Evolutionary conservation across 2,329 filamentous ascomycete genomes (phyloP), one percentile per base, ranked within the genome.

Genomic region (Diaporthe sp.): DNA sequence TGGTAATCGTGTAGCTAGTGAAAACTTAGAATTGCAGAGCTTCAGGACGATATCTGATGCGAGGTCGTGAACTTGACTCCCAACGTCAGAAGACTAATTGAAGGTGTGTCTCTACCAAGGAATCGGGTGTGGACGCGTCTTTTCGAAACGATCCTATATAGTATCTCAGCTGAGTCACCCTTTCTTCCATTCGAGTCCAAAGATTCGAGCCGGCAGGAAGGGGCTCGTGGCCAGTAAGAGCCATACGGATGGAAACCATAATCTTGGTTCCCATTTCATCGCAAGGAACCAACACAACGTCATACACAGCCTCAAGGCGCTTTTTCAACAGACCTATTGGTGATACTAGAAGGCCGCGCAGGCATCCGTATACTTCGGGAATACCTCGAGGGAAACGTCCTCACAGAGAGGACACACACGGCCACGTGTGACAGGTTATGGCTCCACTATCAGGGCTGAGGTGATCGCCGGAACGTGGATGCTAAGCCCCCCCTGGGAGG

Each of bases 391-490:
- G 34, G 10, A n/a, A 12, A 10, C 9, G 10, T 20, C 49, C 13
- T 31, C 15, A 1, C 15, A 28, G 22, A 37, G 31, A 55, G 8
- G 39, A 28, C 3, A 6, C 65, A 42, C 34, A 28, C 13, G 31
- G 47, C 31, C 9, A 20, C 25, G 31, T 53, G 47, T 55, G 47
- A 42, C 49, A 39, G 34, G n/a, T 22, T 13, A 51, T 12, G 65
- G 34, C 49, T 70, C 65, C 65, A 55, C 65, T 28, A 70, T 70
- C 65, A 70, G 65, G 65, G 65, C 65, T 70, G 65, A 70, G n/a
- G 51, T 42, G 22, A 42, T 42, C 5, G 15, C 49, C 28, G 65
- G 28, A 70, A 70, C 65, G 22, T 20, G 6, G 15, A 28, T 55
- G 65, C 65, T 70, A 55, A 70, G 65, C 65, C 65, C 31, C 65